Conservation (phyloP, 1,284 basidiomycete species). For the Leccinum pachyderme region DNA sequence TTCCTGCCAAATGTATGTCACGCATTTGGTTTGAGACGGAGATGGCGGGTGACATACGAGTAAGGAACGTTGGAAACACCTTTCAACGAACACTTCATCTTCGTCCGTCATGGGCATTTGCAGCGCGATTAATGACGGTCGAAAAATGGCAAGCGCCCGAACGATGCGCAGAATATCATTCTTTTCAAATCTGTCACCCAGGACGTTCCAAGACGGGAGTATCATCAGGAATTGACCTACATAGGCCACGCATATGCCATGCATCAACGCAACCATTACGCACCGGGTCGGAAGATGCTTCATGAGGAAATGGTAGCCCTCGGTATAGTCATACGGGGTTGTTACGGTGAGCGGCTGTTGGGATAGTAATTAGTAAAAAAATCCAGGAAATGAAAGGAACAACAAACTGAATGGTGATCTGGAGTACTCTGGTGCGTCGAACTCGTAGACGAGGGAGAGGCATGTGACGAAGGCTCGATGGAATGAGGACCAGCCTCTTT, state of each 20-base stretch:
- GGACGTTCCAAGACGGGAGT: conserved; percentile 14
- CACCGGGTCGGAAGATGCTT: conserved; percentile 84
- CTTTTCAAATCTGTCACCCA: conserved; percentile 80
- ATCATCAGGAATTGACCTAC: conserved; percentile 44
- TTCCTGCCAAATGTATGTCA: conserved; percentile 53
- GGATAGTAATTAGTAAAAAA: conserved; percentile 7
- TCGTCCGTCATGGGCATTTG: conserved; percentile 94
- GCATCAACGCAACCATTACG: conserved; percentile 37
- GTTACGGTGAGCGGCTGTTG: conserved; percentile 72
- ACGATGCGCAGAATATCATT: conserved; percentile 94
- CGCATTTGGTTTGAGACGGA: conserved; percentile 1
- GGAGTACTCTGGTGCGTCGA: conserved; percentile 28
- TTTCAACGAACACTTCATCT: conserved; percentile 94
- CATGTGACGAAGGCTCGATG: conserved; percentile 27
- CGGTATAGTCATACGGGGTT: conserved; percentile 88
- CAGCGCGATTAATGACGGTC: conserved; percentile 92
- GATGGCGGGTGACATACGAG: conserved; percentile 53
- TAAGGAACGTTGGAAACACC: conserved; percentile 91
- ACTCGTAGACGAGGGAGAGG: conserved; percentile 47
- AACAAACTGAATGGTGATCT: conserved; percentile 28
- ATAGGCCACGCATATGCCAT: conserved; percentile 38
- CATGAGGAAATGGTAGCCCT: conserved; percentile 94
- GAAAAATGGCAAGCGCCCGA: conserved; percentile 89
- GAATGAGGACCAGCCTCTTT: conserved; percentile 33
- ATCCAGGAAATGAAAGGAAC: background rate